A percentile compares a stretch with the other conserved stretches of the same genome.
phyloP scores from a whole-genome alignment of 2,329 filamentous ascomycete genomes.

The Monilinia polystroma region DNA sequence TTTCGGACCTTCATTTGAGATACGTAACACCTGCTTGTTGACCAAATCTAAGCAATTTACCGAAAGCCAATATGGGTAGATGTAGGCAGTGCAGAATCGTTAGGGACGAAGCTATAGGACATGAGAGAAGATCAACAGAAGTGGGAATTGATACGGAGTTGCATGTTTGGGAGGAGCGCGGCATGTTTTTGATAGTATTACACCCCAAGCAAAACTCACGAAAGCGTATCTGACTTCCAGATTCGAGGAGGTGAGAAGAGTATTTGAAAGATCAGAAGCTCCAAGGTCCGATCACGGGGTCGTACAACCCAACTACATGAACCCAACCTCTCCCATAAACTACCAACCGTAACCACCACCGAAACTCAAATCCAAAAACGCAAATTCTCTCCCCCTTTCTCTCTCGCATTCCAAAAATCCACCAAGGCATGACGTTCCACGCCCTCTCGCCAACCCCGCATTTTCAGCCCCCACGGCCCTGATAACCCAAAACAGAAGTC shows the following conservation, averaged over 20 bases:
- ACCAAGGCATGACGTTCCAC: background rate
- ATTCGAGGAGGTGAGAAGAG: background rate
- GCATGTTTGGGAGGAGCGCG: slow-evolving; percentile 41
- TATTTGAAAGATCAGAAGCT: background rate
- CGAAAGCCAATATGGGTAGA: slow-evolving; percentile 41
- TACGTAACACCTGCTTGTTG: slow-evolving; percentile 41
- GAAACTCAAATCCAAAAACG: too few relatives aligned
- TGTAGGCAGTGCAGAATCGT: slow-evolving; percentile 41
- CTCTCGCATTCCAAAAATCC: background rate
- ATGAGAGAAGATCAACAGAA: slow-evolving; percentile 41
- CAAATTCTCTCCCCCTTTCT: background rate
- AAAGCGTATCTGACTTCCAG: background rate
- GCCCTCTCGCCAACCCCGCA: background rate
- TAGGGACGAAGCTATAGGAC: slow-evolving; percentile 42
- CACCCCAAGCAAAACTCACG: slow-evolving; percentile 9
- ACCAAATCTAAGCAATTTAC: slow-evolving; percentile 37
- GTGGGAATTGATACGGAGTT: slow-evolving; percentile 41
- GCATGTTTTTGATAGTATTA: background rate
- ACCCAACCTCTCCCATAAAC: background rate
- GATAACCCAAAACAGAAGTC: slow-evolving; percentile 8
- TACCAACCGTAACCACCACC: background rate
- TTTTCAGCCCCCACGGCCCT: slow-evolving; percentile 11
- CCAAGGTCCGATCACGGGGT: background rate
- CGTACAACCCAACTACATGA: background rate
- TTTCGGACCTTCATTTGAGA: slow-evolving; percentile 34